A percentile compares a stretch with the other conserved stretches of the same genome.
Evolutionary conservation across 306 rosid genomes (phyloP).

Genomic region (Sphenostylis stenocarpa): DNA sequence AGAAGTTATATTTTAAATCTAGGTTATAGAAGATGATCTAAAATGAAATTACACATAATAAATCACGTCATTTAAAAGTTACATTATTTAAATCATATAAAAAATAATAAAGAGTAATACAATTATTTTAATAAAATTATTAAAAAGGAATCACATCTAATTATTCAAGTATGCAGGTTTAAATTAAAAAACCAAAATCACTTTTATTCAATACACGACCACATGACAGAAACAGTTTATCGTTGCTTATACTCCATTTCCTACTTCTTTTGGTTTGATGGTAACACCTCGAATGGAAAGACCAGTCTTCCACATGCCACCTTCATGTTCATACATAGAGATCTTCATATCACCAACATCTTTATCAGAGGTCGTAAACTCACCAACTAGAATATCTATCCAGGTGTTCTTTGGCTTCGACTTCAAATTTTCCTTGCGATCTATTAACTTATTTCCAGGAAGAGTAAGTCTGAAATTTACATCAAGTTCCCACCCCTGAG

Average conservation of each 20-base stretch:
- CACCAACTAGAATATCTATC: conserved; percentile 63
- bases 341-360: conserved; percentile 51
- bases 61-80: no score
- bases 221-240: no score
- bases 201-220: no score
- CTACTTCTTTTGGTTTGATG: conserved; percentile 53
- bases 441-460: conserved; percentile 58
- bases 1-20: no score
- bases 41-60: no score
- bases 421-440: conserved; percentile 39
- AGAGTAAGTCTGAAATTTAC: conserved; percentile 54
- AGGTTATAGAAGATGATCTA: no score
- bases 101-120: no score
- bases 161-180: no score
- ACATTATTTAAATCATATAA: no score
- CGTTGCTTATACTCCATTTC: not conserved
- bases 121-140: no score
- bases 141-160: no score
- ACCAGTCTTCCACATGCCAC: conserved; percentile 73
- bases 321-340: conserved; percentile 55
- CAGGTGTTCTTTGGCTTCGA: conserved; percentile 39
- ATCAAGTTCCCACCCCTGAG: conserved; percentile 67
- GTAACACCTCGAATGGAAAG: conserved; percentile 59
- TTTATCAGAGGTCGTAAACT: conserved; percentile 40
- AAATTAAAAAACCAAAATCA: no score